A percentile compares a stretch with the other conserved stretches of the same genome.
Conservation (phyloP, 2,329 filamentous ascomycete species). For the Akanthomyces lecanii region DNA sequence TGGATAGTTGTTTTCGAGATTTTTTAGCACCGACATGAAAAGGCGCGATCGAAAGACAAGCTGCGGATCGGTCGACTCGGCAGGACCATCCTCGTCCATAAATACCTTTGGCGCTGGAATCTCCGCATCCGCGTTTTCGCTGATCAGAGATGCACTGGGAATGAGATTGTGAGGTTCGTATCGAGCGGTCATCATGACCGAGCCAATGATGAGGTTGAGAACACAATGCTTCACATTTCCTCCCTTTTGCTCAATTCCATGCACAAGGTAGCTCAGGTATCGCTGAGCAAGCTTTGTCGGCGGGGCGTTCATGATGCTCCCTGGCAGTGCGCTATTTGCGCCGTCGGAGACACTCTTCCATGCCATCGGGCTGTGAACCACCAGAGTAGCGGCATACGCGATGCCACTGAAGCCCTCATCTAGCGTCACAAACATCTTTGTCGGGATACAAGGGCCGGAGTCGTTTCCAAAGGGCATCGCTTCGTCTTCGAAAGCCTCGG, state of each 20-base stretch:
- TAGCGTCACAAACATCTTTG: background rate
- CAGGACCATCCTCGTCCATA: too few species aligned
- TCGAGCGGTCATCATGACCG: background rate
- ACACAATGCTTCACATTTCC: background rate
- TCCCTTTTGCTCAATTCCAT: background rate
- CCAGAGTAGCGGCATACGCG: background rate
- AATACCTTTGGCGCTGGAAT: background rate
- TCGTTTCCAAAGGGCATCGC: background rate
- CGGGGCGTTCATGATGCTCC: background rate
- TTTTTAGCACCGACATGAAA: background rate
- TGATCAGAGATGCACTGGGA: background rate
- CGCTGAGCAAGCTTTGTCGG: background rate
- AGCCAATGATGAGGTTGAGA: background rate
- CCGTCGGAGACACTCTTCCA: background rate
- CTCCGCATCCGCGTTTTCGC: background rate
- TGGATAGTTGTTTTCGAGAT: conserved; percentile 1
- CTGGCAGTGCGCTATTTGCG: background rate
- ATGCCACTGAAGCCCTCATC: background rate
- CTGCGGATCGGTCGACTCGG: background rate
- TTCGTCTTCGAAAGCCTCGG: background rate
- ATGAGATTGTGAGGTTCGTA: background rate
- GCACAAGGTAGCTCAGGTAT: background rate
- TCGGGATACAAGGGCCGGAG: background rate
- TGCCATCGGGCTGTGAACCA: background rate
- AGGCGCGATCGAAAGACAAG: background rate